A percentile compares a stretch with the other conserved stretches of the same genome.
These are phyloP conservation scores for Carex kokanica DNA, from an alignment of 176 grass and related monocot genomes.

Conservation along the genomic window DNA sequence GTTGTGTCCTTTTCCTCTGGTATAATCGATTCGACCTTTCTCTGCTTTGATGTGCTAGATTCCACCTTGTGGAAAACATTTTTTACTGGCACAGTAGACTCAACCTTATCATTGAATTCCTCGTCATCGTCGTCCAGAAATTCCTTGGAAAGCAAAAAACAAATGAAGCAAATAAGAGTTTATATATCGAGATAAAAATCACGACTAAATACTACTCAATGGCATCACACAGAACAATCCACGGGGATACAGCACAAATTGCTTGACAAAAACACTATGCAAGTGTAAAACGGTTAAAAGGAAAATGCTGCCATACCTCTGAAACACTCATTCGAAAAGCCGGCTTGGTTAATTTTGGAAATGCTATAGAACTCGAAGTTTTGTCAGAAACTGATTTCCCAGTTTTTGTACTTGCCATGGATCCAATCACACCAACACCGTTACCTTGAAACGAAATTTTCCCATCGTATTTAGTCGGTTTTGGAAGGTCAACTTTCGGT, in stretches of 20 bases:
- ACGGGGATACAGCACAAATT: background rate
- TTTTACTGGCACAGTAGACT: slow-evolving; percentile 22
- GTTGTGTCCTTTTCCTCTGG: background rate
- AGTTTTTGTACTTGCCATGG: background rate
- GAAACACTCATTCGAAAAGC: slow-evolving; percentile 25
- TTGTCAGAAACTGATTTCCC: slow-evolving; percentile 4
- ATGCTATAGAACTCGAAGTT: background rate
- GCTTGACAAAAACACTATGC: background rate
- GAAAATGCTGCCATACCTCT: slow-evolving; percentile 7
- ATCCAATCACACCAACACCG: slow-evolving; percentile 6
- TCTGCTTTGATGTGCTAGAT: slow-evolving; percentile 14
- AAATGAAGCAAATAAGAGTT: background rate
- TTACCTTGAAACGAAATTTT: background rate
- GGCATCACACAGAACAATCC: background rate
- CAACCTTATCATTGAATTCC: background rate
- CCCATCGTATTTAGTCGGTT: slow-evolving; percentile 7
- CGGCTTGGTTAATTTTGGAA: slow-evolving; percentile 1
- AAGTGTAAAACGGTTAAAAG: background rate
- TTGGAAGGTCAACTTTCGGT: slow-evolving; percentile 13
- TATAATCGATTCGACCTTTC: background rate
- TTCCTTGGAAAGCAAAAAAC: background rate
- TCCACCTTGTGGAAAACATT: slow-evolving; percentile 21
- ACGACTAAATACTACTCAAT: background rate
- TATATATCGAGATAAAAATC: background rate
- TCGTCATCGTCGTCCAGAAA: background rate